phyloP scores from a whole-genome alignment of 768 basidiomycete species.

The Suillus alpinus region DNA sequence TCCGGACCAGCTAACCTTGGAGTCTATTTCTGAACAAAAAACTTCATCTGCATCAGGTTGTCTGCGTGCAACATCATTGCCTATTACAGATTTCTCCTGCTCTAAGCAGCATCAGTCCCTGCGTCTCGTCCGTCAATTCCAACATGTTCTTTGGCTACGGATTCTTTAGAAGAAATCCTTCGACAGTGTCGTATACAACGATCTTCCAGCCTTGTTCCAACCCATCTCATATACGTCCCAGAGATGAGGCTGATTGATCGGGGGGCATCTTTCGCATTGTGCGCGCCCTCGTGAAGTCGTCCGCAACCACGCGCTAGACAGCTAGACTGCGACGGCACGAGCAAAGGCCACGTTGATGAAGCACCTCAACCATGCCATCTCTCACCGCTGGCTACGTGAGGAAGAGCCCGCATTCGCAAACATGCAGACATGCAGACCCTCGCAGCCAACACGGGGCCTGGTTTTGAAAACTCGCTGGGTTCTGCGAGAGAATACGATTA shows the following conservation, averaged over 20 bases:
- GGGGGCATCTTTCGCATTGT: not conserved
- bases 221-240: slow-evolving; percentile 1
- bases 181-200: slow-evolving; percentile 7
- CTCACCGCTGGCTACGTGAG: slow-evolving; percentile 5
- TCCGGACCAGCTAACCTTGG: too few relatives aligned
- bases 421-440: not conserved
- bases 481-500: not conserved
- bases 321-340: not conserved
- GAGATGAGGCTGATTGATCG: slow-evolving; percentile 1
- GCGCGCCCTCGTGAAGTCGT: too few relatives aligned
- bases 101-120: too few relatives aligned
- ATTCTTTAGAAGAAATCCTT: not conserved
- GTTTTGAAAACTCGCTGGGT: not conserved
- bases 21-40: too few relatives aligned
- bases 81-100: too few relatives aligned
- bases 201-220: too few relatives aligned
- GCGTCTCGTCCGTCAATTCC: too few relatives aligned
- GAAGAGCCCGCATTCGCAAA: not conserved
- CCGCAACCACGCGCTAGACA: too few relatives aligned
- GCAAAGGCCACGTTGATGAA: not conserved
- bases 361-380: slow-evolving; percentile 1
- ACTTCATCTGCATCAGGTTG: too few relatives aligned
- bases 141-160: too few relatives aligned
- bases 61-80: too few relatives aligned
- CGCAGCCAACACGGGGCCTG: not conserved